Evolutionary conservation across 208 protist genomes (phyloP).

Genomic region (Trypanosoma avium): DNA sequence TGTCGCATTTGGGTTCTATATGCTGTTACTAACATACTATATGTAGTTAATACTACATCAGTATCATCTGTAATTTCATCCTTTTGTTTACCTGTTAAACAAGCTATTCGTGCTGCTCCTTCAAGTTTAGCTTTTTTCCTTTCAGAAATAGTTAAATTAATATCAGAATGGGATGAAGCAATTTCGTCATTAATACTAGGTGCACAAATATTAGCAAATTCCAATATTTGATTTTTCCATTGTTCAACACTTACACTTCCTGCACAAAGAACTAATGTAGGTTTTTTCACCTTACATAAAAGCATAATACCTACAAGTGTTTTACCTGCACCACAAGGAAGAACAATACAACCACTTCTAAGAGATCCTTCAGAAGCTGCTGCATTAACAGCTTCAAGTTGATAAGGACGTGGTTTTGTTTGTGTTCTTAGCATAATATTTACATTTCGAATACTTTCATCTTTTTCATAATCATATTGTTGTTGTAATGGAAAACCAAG

Average conservation of each 20-base stretch:
- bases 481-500: slow-evolving; percentile 82
- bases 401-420: slow-evolving; percentile 78
- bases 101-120: slow-evolving; percentile 77
- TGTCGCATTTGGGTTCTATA: slow-evolving; percentile 49
- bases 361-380: slow-evolving; percentile 53
- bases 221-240: slow-evolving; percentile 95
- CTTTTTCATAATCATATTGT: slow-evolving; percentile 82
- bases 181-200: slow-evolving; percentile 16
- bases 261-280: slow-evolving; percentile 95
- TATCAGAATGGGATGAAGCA: neutral
- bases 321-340: slow-evolving; percentile 99
- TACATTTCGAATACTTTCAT: slow-evolving; percentile 55
- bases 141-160: neutral
- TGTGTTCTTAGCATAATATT: slow-evolving; percentile 68
- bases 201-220: slow-evolving; percentile 79
- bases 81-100: slow-evolving; percentile 93
- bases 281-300: slow-evolving; percentile 94
- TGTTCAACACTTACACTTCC: slow-evolving; percentile 95
- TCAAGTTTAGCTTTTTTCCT: slow-evolving; percentile 14
- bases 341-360: slow-evolving; percentile 97
- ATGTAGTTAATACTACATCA: slow-evolving; percentile 97
- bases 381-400: slow-evolving; percentile 81
- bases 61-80: slow-evolving; percentile 85
- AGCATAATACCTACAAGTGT: slow-evolving; percentile 99
- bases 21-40: slow-evolving; percentile 97